Evolutionary conservation across 2,329 filamentous ascomycete species (phyloP).

Genomic region (Colletotrichum sp.): DNA sequence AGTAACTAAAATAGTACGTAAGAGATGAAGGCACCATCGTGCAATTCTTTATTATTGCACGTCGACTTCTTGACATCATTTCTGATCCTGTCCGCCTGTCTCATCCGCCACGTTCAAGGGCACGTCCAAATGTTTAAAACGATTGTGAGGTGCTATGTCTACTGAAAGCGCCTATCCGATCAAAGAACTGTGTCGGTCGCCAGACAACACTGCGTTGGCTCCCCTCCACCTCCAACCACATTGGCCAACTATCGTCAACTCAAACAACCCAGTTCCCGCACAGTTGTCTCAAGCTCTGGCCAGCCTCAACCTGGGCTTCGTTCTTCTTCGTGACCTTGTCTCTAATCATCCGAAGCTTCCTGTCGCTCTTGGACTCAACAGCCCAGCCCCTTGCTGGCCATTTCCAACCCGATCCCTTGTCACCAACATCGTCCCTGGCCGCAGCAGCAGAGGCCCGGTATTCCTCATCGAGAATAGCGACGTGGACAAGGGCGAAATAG

Average conservation of each 20-base stretch:
- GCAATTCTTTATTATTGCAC: background rate
- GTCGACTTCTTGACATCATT: rapidly evolving
- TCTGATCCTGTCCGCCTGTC: background rate
- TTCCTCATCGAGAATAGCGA: background rate
- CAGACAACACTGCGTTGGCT: background rate
- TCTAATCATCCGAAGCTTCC: background rate
- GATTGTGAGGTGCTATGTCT: background rate
- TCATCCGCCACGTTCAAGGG: background rate
- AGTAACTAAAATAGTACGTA: no score
- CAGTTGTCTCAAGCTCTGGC: background rate
- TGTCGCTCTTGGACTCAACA: background rate
- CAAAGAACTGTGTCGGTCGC: background rate
- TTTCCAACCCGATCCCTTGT: background rate
- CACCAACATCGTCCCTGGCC: background rate
- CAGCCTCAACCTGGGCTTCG: background rate
- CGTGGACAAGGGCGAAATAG: background rate
- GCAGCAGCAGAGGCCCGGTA: background rate
- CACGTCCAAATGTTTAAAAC: rapidly evolving
- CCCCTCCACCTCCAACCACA: background rate
- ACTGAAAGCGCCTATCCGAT: background rate
- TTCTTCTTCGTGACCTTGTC: background rate
- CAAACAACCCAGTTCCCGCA: background rate
- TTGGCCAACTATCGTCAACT: background rate
- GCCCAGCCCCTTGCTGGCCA: background rate
- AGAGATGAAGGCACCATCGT: background rate